Base-by-base conservation (phyloP, 805 yeast species). In the Cyberlindnera subsufficiens region DNA sequence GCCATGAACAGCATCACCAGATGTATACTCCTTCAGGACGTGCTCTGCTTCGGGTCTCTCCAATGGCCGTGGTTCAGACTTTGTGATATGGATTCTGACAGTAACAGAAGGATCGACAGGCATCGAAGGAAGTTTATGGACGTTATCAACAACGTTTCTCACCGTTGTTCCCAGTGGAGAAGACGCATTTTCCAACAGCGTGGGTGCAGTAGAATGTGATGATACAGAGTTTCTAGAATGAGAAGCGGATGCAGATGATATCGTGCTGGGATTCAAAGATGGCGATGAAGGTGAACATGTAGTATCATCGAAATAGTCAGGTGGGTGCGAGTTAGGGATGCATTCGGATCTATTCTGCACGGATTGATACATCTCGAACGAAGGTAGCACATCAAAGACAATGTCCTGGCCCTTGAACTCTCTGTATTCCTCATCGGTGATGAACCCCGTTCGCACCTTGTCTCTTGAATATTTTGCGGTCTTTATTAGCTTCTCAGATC, bases 1-100 rank as follows among this genome's bases (percentile, higher is more conserved):
- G 0, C 91, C 91, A 53, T 76, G 72, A 13, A 83, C 66, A 18
- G 68, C 67, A 54, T 82, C 89, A n/a, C 87, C 87, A 11, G 82
- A 80, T 16, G 75, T 75, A 54, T 75, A 82, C 56, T 80, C 86
- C 44, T 69, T 67, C 27, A 74, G 54, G 30, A 60, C 71, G 57
- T 37, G 75, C 63, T 36, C 60, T 6, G 39, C 20, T 29, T 48
- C 55, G 5, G 42, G 17, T 25, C 45, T 51, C 18, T 52, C 54
- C 42, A 70, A 59, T 0, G 80, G 78, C 30, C 55, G 57, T 0
- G 81, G 76, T 1, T 74, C 71, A 18, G 64, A 61, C 49, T 77
- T 78, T 1, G 82, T 74, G 9, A 78, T 74, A 44, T 58, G 67
- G n/a, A 78, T 72, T 44, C 69, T 71, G 25, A 78, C 66, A 13